Conservation (phyloP, 768 basidiomycete species). For the Naganishia onofrii region DNA sequence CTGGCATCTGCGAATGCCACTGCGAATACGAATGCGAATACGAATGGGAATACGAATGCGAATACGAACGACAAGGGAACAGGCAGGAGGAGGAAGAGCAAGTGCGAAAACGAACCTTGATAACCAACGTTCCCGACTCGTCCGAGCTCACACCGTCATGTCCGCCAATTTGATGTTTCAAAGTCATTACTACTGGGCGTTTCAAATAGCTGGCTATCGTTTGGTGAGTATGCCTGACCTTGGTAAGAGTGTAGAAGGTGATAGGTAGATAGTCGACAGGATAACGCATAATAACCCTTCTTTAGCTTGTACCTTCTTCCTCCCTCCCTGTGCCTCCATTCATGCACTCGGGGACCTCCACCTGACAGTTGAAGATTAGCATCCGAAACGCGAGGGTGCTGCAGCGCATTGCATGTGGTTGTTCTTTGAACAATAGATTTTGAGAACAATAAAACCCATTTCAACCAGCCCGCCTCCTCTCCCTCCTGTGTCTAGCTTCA, state of each 20-base stretch:
- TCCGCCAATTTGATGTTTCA: conserved; percentile 49
- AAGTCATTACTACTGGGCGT: conserved; percentile 31
- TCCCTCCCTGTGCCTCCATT: too few species aligned
- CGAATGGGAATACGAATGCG: background rate
- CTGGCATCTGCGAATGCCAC: background rate
- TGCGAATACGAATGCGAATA: background rate
- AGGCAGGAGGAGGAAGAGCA: background rate
- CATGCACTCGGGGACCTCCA: too few species aligned
- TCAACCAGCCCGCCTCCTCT: background rate
- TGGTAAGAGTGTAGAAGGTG: too few species aligned
- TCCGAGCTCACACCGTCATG: conserved; percentile 49
- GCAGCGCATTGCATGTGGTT: conserved; percentile 5
- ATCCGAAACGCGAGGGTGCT: conserved; percentile 13
- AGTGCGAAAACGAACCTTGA: conserved; percentile 44
- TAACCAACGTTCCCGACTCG: conserved; percentile 46
- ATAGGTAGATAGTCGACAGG: too few species aligned
- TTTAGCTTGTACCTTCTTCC: too few species aligned
- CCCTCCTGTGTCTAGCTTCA: too few species aligned
- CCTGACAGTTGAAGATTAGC: too few species aligned
- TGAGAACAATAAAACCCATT: background rate
- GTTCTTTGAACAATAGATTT: conserved; percentile 1
- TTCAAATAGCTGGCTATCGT: background rate
- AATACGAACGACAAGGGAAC: background rate
- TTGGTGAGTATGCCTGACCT: background rate
- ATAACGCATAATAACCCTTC: too few species aligned